Evolutionary conservation across 805 yeast genomes (phyloP).

Genomic region (Candida nemodendra): DNA sequence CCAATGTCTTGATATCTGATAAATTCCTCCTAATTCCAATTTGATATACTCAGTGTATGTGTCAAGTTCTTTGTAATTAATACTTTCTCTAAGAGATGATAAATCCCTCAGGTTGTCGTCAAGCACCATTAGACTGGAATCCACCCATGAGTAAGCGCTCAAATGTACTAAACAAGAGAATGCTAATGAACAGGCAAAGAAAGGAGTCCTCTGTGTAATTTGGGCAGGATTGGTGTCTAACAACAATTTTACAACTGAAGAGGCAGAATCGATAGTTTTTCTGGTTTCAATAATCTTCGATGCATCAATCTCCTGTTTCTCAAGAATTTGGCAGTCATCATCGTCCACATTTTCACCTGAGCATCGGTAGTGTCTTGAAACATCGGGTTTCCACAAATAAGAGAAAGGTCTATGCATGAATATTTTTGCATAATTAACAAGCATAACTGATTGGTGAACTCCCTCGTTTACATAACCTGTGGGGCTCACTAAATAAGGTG

Average conservation of each 20-base stretch:
- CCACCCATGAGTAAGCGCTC: conserved; percentile 54
- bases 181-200: conserved; percentile 53
- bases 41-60: conserved; percentile 48
- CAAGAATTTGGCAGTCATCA: conserved; percentile 32
- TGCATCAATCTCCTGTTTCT: conserved; percentile 38
- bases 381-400: conserved; percentile 49
- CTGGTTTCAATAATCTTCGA: conserved; percentile 50
- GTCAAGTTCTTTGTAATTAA: conserved; percentile 38
- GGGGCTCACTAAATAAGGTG: conserved; percentile 42
- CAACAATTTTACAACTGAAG: conserved; percentile 43
- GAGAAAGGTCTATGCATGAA: conserved; percentile 55
- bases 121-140: conserved; percentile 32
- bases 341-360: conserved; percentile 29
- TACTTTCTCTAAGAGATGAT: conserved; percentile 23
- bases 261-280: conserved; percentile 54
- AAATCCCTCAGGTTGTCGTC: conserved; percentile 12
- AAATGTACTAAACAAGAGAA: conserved; percentile 51
- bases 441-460: conserved; percentile 47
- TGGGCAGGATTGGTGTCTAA: conserved; percentile 47
- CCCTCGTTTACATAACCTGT: conserved; percentile 52
- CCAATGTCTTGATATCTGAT: conserved; percentile 52
- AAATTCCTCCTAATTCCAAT: conserved; percentile 47
- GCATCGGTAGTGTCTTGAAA: conserved; percentile 41
- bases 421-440: conserved; percentile 52
- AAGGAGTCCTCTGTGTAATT: conserved; percentile 46